phyloP scores from a whole-genome alignment of 306 rosid species.

The Acacia confusa region DNA sequence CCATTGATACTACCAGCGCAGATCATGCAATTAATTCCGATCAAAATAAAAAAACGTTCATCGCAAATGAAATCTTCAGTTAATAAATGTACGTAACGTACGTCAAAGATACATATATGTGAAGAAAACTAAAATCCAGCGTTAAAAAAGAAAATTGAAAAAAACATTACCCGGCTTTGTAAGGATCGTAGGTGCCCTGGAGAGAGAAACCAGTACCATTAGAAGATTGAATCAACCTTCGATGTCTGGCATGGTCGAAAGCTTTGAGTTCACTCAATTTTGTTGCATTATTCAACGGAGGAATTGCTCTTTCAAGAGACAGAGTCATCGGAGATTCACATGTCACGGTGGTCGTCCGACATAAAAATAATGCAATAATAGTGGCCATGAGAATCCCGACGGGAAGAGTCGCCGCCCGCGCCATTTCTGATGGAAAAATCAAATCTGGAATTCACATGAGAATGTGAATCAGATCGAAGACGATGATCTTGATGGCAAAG shows the following conservation, averaged over 20 bases:
- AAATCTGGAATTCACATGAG: constrained; percentile 28
- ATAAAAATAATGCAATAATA: constrained; percentile 28
- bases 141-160: neutral
- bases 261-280: constrained; percentile 62
- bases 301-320: constrained; percentile 77
- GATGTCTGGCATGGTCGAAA: constrained; percentile 66
- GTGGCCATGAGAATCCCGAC: constrained; percentile 36
- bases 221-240: constrained; percentile 66
- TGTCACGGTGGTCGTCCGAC: constrained; percentile 16
- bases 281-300: constrained; percentile 60
- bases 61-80: too few species aligned
- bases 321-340: constrained; percentile 52
- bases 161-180: constrained; percentile 59
- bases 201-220: constrained; percentile 62
- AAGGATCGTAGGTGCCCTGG: constrained; percentile 72
- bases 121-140: neutral
- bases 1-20: too few species aligned
- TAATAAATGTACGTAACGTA: neutral
- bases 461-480: constrained; percentile 31
- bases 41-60: too few species aligned
- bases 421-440: constrained; percentile 28
- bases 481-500: neutral
- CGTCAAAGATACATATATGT: neutral
- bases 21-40: too few species aligned
- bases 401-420: constrained; percentile 30